Evolutionary conservation across 2,329 filamentous ascomycete genomes (phyloP), one percentile per base, ranked within the genome.

Genomic region (Penicillium freii): DNA sequence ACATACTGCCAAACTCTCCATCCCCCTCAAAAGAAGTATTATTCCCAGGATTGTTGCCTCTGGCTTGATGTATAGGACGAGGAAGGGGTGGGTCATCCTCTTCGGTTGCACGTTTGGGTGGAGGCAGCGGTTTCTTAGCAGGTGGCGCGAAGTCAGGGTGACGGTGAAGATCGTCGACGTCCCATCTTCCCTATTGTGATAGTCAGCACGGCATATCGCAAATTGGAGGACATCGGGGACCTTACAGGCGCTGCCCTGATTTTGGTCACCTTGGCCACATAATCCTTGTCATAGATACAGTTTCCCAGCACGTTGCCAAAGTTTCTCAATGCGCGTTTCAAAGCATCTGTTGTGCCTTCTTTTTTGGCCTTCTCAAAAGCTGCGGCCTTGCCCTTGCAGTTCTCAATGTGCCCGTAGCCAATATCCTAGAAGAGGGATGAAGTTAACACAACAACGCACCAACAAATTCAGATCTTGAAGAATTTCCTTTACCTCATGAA

Each of bases 341-440:
- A 73, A 1, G 87, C 94, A 76, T 99, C 94, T 10, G 95, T 97
- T 3, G 92, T 95, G 8, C 91, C 95, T 78, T 97, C 92, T 74
- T 99, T 99, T 80, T 97, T 99, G 1, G 94, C 92, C 77, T 99
- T 99, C 73, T 99, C 94, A 69, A 97, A 99, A 0, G 93, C 94
- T 51, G 90, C 89, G 3, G 92, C 93, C 77, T 99, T 99, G 55
- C 91, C 90, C 76, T 93, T 95, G 74, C 88, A 91, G 70, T 99
- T 99, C 74, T 97, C 93, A 66, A 96, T 96, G 65, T 94, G 90
- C 8, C 94, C 94, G 70, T 99, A 99, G 29, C 94, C 94, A 61
- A 97, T 89, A 71, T 99, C 94, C 82, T 85, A 56, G 9, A 15
- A 50, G 51, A 2, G 11, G 3, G 19, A 27, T 50, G 1, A 15